Percentiles rank a stretch among this genome's conserved stretches.
phyloP scores from a whole-genome alignment of 1,284 basidiomycete genomes.

The Cyathus olla region DNA sequence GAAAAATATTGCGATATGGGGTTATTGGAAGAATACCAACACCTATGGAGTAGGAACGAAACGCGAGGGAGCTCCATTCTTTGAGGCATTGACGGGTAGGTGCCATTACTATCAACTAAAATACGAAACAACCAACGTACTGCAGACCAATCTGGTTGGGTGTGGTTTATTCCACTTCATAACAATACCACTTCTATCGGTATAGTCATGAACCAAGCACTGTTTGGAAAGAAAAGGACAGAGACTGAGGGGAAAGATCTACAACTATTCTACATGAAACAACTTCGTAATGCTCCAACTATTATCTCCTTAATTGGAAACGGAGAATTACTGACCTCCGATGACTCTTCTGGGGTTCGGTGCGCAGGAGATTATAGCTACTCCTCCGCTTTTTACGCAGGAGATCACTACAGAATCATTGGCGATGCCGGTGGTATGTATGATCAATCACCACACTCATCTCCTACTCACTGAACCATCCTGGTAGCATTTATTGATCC shows the following conservation, averaged over 20 bases:
- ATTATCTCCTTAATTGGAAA: not conserved
- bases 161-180: conserved; percentile 60
- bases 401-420: conserved; percentile 46
- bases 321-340: conserved; percentile 16
- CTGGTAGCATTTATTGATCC: conserved; percentile 60
- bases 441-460: no score
- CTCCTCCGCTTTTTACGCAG: conserved; percentile 47
- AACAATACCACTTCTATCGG: conserved; percentile 56
- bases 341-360: conserved; percentile 15
- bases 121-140: not conserved
- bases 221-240: conserved; percentile 42
- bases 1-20: conserved; percentile 56
- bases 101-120: not conserved
- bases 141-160: conserved; percentile 60
- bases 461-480: no score
- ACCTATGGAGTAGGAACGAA: conserved; percentile 43
- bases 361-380: conserved; percentile 53
- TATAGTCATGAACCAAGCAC: conserved; percentile 51
- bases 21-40: conserved; percentile 52
- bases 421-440: conserved; percentile 56
- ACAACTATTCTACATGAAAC: not conserved
- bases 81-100: conserved; percentile 50
- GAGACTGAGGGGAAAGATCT: conserved; percentile 6
- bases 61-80: conserved; percentile 49
- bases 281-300: no score